A percentile compares a stretch with the other conserved stretches of the same genome.
phyloP scores from a whole-genome alignment of 1,139 yeast genomes.

The Magnusiomyces ingens region DNA sequence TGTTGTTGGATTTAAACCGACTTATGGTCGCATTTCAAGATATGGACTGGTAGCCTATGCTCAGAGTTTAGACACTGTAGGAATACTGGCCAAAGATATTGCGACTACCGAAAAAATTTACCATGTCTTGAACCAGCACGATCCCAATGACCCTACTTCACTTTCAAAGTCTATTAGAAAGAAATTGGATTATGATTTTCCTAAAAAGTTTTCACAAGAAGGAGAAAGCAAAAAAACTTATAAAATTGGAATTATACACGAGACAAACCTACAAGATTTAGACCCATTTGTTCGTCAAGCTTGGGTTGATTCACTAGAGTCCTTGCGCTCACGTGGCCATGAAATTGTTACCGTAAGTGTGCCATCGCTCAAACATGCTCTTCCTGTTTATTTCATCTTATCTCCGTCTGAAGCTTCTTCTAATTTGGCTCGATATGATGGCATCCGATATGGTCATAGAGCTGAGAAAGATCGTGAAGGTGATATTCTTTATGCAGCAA shows the following conservation, averaged over 20 bases:
- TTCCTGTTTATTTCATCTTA: slow-evolving; percentile 82
- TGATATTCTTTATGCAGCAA: slow-evolving; percentile 43
- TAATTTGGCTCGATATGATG: slow-evolving; percentile 83
- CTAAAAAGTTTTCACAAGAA: slow-evolving; percentile 9
- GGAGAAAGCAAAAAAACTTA: slow-evolving; percentile 23
- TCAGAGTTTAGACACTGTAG: slow-evolving; percentile 91
- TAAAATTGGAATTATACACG: slow-evolving; percentile 65
- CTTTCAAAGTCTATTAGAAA: slow-evolving; percentile 34
- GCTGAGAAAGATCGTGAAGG: slow-evolving; percentile 38
- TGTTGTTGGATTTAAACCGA: slow-evolving; percentile 80
- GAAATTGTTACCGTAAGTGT: slow-evolving; percentile 56
- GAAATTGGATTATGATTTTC: slow-evolving; percentile 15
- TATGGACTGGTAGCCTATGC: slow-evolving; percentile 93
- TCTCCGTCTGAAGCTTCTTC: slow-evolving; percentile 95
- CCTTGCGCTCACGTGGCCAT: slow-evolving; percentile 46
- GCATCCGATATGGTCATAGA: slow-evolving; percentile 70
- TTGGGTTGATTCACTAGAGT: slow-evolving; percentile 43
- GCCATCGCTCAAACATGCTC: slow-evolving; percentile 57
- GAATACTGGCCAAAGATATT: slow-evolving; percentile 55
- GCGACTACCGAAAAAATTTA: slow-evolving; percentile 45
- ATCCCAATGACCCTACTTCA: slow-evolving; percentile 76
- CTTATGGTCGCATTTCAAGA: slow-evolving; percentile 84
- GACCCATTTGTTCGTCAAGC: slow-evolving; percentile 40
- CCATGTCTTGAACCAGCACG: slow-evolving; percentile 50
- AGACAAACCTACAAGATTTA: slow-evolving; percentile 54